Base-by-base conservation (phyloP, 805 yeast species). In the Monosporozyma yasuniensis region DNA sequence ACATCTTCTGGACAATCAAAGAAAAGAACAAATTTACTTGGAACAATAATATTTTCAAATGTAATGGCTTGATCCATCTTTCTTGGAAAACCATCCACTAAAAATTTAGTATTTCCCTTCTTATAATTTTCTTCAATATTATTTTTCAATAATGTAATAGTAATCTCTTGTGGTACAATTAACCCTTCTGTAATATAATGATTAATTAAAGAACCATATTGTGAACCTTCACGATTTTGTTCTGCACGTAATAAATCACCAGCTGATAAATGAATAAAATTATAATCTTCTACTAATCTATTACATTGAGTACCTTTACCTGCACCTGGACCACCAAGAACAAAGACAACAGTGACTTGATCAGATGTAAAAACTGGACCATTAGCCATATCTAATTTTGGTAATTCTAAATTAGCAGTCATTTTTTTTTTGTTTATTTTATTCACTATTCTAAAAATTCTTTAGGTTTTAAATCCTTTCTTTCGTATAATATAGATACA, bases 281-380 rank as follows among this genome's bases (percentile, higher is more conserved):
- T 81, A 64, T 79, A 84, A 59, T 89, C 87, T 19, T 76, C 69
- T 42, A 91, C 97, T 50, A 91, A 75, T 62, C 80, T 86, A 30
- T 83, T 84, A 72, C 97, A 87, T 69, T 91, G 99, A 1, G 99
- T 91, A 50, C 99, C 98, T 65, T 93, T 93, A 42, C 99, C 98
- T 27, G 96, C 87, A 19, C 98, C 98, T 4, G 98, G 98, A 3
- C 98, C 98, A 42, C 99, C 99, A 30, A 91, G 78, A 18, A 91
- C 96, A 66, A 87, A 91, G 25, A 90, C 76, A 4, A 91, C 95
- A 25, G 86, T 80, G 27, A 86, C 81, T 50, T 87, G 82, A 38
- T 80, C 79, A 2, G 76, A 75, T 9, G 76, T 69, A 63, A 86
- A 86, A 0, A 84, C 80, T 28, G 67, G 61, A 11, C 42, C 42